A percentile compares a stretch with the other conserved stretches of the same genome.
phyloP scores from a whole-genome alignment of 2,329 filamentous ascomycete species.

The Paraphoma sp. region DNA sequence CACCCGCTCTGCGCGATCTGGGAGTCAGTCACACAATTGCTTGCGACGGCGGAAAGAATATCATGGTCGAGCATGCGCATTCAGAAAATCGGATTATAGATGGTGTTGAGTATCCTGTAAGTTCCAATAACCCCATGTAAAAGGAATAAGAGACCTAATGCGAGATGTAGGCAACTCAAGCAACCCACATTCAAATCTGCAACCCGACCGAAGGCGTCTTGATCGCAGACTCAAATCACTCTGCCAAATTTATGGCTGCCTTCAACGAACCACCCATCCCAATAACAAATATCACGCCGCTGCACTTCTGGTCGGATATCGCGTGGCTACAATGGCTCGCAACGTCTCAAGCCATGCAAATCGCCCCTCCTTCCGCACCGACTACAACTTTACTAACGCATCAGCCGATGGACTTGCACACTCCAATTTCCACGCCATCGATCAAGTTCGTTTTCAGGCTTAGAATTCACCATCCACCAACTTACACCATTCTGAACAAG shows the following conservation, averaged over 20 bases:
- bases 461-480: constrained; percentile 4
- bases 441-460: constrained; percentile 9
- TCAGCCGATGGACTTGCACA: too few relatives aligned
- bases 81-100: not conserved
- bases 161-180: not conserved
- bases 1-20: not conserved
- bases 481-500: not conserved
- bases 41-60: not conserved
- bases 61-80: not conserved
- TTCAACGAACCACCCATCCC: not conserved
- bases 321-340: constrained; percentile 13
- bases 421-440: not conserved
- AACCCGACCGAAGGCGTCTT: constrained; percentile 4
- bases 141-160: not conserved
- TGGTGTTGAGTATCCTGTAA: not conserved
- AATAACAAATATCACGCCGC: not conserved
- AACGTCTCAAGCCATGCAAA: too few relatives aligned
- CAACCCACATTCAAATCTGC: constrained; percentile 3
- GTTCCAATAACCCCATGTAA: not conserved
- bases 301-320: constrained; percentile 19
- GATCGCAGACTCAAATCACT: constrained; percentile 2
- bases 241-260: not conserved
- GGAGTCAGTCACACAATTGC: not conserved
- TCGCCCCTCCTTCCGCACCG: too few relatives aligned
- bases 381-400: too few relatives aligned